Evolutionary conservation across 2,329 filamentous ascomycete genomes (phyloP), one percentile per base, ranked within the genome.

Genomic region (Mycocentrospora acerina): DNA sequence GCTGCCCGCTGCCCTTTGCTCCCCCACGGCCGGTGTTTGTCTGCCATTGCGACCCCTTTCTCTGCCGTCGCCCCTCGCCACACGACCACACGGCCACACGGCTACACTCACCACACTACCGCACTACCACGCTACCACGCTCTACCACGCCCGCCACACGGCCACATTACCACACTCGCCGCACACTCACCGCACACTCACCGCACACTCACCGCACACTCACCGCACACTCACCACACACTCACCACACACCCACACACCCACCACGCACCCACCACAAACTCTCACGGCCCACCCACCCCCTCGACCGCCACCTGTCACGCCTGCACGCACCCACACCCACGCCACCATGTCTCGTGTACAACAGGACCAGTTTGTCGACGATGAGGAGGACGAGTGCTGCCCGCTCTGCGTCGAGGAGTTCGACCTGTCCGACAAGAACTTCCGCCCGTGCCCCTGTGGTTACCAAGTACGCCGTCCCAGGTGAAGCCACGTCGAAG

Each of bases 391-490:
- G 51, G 70, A 72, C 40, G 74, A 77, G 60, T 70, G 67, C 59
- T 98, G 93, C 70, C 93, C 93, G 55, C 85, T 98, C 50, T 98
- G 93, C 68, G 95, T 98, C 64, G 93, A 98, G 73, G 94, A 98
- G 74, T 94, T 98, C 65, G 94, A 98, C 71, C 82, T 98, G 34
- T 94, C 90, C 28, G 93, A 98, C 76, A 88, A 89, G 68, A 95
- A 95, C 71, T 98, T 98, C 71, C 83, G 86, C 62, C 93, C 93
- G 53, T 98, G 93, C 75, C 91, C 91, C 41, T 98, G 93, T 66
- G 93, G 93, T 46, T 98, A 98, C 64, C 91, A 97, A 82, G 91
- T 96, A 80, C 48, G 77, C 54, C 31, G n/a, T 18, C 35, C 46
- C 26, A 30, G 34, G 40, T 44, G 38, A 43, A 40, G 40, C 34